Percentiles rank a stretch among this genome's conserved stretches.
phyloP scores from a whole-genome alignment of 2,329 filamentous ascomycete genomes.

The Davidsoniella neocaledoniae region DNA sequence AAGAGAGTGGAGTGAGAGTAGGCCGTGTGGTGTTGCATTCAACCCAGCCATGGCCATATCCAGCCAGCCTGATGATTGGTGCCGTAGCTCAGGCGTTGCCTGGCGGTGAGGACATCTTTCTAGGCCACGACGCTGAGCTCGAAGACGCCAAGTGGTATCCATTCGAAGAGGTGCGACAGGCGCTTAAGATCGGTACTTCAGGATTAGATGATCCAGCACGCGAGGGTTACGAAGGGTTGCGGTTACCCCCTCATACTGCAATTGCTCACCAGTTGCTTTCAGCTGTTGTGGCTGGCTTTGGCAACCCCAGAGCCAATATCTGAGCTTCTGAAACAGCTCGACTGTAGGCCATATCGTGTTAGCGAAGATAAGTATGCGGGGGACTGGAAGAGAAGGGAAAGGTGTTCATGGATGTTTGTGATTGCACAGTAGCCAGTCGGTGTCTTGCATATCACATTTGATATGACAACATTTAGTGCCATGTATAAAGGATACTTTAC shows the following conservation, averaged over 20 bases:
- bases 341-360: too few relatives aligned
- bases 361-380: background rate
- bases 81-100: slow-evolving; percentile 76
- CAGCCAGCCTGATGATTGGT: slow-evolving; percentile 69
- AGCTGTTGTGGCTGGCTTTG: slow-evolving; percentile 57
- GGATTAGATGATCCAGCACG: slow-evolving; percentile 47
- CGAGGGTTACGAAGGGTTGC: slow-evolving; percentile 52
- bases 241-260: slow-evolving; percentile 69
- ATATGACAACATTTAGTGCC: too few relatives aligned
- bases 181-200: slow-evolving; percentile 43
- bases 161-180: slow-evolving; percentile 63
- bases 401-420: too few relatives aligned
- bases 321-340: background rate
- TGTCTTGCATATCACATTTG: too few relatives aligned
- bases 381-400: background rate
- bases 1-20: slow-evolving; percentile 62
- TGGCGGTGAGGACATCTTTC: slow-evolving; percentile 57
- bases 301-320: slow-evolving; percentile 4
- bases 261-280: slow-evolving; percentile 82
- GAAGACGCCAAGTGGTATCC: slow-evolving; percentile 81
- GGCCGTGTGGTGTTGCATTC: slow-evolving; percentile 69
- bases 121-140: slow-evolving; percentile 81
- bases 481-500: too few relatives aligned
- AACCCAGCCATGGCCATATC: slow-evolving; percentile 78
- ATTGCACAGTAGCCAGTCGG: too few relatives aligned